Percentiles rank a stretch among this genome's conserved stretches.
These are phyloP conservation scores for Cladosporium sp. DNA, from an alignment of 2,329 filamentous ascomycete species.

Conservation along the genomic window DNA sequence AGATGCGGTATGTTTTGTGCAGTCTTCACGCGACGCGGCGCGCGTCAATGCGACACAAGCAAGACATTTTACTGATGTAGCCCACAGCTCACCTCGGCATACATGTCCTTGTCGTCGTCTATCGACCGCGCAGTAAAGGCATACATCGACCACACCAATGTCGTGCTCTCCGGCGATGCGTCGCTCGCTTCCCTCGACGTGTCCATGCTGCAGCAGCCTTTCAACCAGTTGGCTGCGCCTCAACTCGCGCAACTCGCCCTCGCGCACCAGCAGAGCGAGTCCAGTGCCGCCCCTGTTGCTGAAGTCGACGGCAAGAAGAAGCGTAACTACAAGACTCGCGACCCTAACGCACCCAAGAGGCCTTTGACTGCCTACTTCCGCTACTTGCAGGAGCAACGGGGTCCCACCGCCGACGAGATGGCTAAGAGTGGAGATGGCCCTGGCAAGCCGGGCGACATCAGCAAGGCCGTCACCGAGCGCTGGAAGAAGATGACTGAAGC, in stretches of 20 bases:
- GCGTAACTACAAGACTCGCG: slow-evolving; percentile 50
- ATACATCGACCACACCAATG: slow-evolving; percentile 84
- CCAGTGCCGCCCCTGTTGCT: slow-evolving; percentile 12
- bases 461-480: slow-evolving; percentile 78
- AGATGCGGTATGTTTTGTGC: slow-evolving; percentile 65
- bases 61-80: slow-evolving; percentile 34
- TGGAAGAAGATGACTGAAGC: slow-evolving; percentile 73
- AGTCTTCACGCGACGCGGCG: slow-evolving; percentile 15
- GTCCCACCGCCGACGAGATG: slow-evolving; percentile 66
- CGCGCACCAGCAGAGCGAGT: slow-evolving; percentile 15
- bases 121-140: slow-evolving; percentile 76
- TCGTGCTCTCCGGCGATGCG: slow-evolving; percentile 58
- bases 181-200: slow-evolving; percentile 31
- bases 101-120: slow-evolving; percentile 73
- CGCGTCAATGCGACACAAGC: slow-evolving; percentile 9
- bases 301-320: slow-evolving; percentile 24
- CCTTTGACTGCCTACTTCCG: slow-evolving; percentile 93
- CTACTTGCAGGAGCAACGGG: slow-evolving; percentile 83
- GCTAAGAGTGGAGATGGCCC: slow-evolving; percentile 61
- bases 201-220: slow-evolving; percentile 26
- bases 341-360: slow-evolving; percentile 92
- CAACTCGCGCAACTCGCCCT: slow-evolving; percentile 23
- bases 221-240: slow-evolving; percentile 24
- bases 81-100: slow-evolving; percentile 66
- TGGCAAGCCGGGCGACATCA: slow-evolving; percentile 73